A percentile compares a stretch with the other conserved stretches of the same genome.
Evolutionary conservation across 2,329 filamentous ascomycete genomes (phyloP).

Genomic region (Diaporthe ilicicola): DNA sequence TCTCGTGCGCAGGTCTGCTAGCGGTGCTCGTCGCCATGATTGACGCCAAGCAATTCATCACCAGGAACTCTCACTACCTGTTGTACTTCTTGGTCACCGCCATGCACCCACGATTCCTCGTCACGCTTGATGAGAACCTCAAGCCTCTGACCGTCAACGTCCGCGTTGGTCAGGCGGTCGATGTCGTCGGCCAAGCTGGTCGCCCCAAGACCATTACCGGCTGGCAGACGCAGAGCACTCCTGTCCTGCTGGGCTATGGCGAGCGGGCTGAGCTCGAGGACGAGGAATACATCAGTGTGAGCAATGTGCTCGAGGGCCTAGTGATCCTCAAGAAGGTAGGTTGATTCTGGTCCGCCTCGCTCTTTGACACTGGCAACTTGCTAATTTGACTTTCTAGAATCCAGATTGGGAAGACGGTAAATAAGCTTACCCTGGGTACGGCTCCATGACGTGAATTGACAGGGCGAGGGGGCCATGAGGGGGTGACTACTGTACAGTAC

Average conservation of each 20-base stretch:
- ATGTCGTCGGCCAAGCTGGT: constrained; percentile 96
- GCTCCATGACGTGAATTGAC: neutral
- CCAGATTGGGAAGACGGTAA: constrained; percentile 63
- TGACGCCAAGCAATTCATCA: constrained; percentile 87
- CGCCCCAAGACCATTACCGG: constrained; percentile 98
- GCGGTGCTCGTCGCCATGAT: constrained; percentile 93
- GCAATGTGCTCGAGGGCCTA: constrained; percentile 89
- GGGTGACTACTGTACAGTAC: constrained; percentile 30
- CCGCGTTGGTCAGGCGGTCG: constrained; percentile 95
- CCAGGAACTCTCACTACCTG: constrained; percentile 80
- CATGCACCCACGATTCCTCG: constrained; percentile 95
- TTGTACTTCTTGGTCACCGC: constrained; percentile 97
- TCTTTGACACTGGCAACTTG: neutral
- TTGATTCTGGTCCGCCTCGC: neutral
- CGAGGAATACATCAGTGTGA: constrained; percentile 94
- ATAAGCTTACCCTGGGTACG: constrained; percentile 39
- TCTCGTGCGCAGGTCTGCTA: constrained; percentile 87
- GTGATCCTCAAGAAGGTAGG: constrained; percentile 96
- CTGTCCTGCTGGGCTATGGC: constrained; percentile 91
- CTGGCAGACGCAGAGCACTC: constrained; percentile 99
- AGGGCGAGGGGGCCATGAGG: neutral
- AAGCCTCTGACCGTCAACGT: constrained; percentile 96
- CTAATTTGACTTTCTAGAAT: constrained; percentile 50
- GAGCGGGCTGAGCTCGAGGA: constrained; percentile 97
- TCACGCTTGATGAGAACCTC: constrained; percentile 94